Percentiles rank a stretch among this genome's conserved stretches.
Evolutionary conservation across 106 monocot genomes (phyloP).

Genomic region (Dendrobium nobile): DNA sequence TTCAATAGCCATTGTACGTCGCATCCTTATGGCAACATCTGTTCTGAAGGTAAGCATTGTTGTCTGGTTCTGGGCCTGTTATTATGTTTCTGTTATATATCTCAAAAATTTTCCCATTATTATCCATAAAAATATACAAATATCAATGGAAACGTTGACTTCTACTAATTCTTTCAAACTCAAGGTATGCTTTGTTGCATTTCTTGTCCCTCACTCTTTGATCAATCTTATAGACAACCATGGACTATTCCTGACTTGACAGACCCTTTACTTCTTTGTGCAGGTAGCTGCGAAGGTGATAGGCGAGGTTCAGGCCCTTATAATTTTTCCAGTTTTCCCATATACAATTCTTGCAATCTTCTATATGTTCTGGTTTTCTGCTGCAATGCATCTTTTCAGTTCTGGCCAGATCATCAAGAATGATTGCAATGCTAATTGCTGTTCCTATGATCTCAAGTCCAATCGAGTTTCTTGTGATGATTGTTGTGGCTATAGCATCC

Average conservation of each 20-base stretch:
- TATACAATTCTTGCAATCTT: slow-evolving; percentile 83
- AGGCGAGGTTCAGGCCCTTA: slow-evolving; percentile 96
- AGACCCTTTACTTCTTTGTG: neutral
- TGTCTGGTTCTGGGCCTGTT: neutral
- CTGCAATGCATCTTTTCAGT: slow-evolving; percentile 86
- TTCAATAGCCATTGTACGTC: slow-evolving; percentile 85
- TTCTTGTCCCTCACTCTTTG: neutral
- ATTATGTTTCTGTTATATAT: neutral
- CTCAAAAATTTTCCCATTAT: neutral
- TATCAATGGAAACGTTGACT: neutral
- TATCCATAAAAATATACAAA: neutral
- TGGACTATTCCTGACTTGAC: neutral
- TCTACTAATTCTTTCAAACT: neutral
- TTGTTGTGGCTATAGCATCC: slow-evolving; percentile 94
- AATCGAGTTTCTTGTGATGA: slow-evolving; percentile 82
- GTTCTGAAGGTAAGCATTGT: slow-evolving; percentile 69
- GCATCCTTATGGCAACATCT: slow-evolving; percentile 94
- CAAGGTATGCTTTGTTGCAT: neutral
- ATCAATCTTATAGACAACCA: slow-evolving; percentile 1
- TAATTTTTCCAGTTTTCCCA: slow-evolving; percentile 86
- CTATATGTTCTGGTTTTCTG: slow-evolving; percentile 97
- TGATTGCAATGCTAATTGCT: slow-evolving; percentile 86
- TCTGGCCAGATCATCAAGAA: slow-evolving; percentile 79
- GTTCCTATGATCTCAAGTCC: slow-evolving; percentile 77
- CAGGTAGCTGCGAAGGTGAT: slow-evolving; percentile 99